Evolutionary conservation across 2,329 filamentous ascomycete species (phyloP).

Genomic region (Exophiala oligosperma): DNA sequence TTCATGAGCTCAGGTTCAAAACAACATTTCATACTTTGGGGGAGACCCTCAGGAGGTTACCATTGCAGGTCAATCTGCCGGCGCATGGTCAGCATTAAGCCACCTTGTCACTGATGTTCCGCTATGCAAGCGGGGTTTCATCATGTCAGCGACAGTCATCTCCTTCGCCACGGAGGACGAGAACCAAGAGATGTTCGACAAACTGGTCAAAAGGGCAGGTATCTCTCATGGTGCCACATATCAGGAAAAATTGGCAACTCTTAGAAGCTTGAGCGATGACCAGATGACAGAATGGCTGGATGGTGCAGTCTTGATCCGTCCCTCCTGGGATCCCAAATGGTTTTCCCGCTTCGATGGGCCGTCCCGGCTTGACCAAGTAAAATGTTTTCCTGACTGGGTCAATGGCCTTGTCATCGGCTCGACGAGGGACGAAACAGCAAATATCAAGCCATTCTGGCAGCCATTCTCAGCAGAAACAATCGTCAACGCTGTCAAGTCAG

Average conservation of each 20-base stretch:
- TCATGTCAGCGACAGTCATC: conserved; percentile 4
- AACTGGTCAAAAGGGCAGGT: neutral
- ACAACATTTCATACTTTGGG: conserved; percentile 33
- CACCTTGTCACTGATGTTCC: conserved; percentile 3
- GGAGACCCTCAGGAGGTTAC: conserved; percentile 33
- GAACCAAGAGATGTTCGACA: conserved; percentile 4
- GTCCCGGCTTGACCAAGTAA: neutral
- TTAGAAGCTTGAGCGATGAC: conserved; percentile 4
- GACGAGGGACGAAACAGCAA: conserved; percentile 4
- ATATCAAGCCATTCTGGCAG: neutral
- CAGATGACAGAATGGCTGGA: neutral
- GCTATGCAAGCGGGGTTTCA: neutral
- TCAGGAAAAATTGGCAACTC: conserved; percentile 1
- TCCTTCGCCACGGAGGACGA: neutral
- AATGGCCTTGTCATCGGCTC: conserved; percentile 1
- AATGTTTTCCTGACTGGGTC: neutral
- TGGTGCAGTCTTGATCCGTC: neutral
- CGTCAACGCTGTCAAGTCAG: neutral
- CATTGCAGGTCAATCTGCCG: conserved; percentile 34
- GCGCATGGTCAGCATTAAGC: conserved; percentile 18
- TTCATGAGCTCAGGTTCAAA: conserved; percentile 26
- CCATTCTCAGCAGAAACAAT: neutral
- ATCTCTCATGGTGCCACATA: neutral
- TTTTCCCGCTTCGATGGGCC: neutral
- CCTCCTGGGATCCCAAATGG: conserved; percentile 9